These are phyloP conservation scores for Corniculantispora saksenae DNA, from an alignment of 2,329 filamentous ascomycete species.

Conservation along the genomic window DNA sequence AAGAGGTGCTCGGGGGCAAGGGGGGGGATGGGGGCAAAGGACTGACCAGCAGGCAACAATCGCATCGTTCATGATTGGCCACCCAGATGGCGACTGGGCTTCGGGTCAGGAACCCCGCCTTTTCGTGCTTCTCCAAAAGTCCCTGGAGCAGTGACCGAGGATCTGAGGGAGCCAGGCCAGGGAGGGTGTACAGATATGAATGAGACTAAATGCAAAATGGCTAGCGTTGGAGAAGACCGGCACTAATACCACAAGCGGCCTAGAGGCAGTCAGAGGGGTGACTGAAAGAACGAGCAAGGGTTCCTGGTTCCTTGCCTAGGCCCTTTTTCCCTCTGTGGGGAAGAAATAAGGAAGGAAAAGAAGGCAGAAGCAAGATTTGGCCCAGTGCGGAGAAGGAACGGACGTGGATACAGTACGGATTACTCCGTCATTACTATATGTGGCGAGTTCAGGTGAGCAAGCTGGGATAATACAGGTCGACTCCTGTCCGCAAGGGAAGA, in stretches of 20 bases:
- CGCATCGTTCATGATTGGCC: slow-evolving; percentile 10
- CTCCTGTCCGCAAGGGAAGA: not conserved
- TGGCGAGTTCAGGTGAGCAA: not conserved
- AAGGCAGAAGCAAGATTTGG: not conserved
- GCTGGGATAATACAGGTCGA: not conserved
- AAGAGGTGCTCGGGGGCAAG: not conserved
- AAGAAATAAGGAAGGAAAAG: not conserved
- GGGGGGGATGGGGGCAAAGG: too few relatives aligned
- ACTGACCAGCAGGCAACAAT: not conserved
- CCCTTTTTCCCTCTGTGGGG: not conserved
- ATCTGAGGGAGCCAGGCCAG: not conserved
- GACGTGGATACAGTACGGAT: not conserved
- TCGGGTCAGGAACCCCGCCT: not conserved
- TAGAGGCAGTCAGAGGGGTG: not conserved
- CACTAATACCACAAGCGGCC: not conserved
- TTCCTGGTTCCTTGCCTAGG: not conserved
- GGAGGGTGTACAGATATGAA: not conserved
- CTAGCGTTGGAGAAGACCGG: slow-evolving; percentile 1
- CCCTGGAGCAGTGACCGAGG: slow-evolving; percentile 7
- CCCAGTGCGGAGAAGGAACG: not conserved
- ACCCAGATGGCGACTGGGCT: not conserved
- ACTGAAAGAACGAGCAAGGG: not conserved
- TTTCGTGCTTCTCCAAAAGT: slow-evolving; percentile 14
- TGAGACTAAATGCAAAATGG: not conserved
- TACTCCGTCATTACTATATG: not conserved